Evolutionary conservation across 2,329 filamentous ascomycete genomes (phyloP), one percentile per base, ranked within the genome.

Genomic region (Cryphonectria parasitica): DNA sequence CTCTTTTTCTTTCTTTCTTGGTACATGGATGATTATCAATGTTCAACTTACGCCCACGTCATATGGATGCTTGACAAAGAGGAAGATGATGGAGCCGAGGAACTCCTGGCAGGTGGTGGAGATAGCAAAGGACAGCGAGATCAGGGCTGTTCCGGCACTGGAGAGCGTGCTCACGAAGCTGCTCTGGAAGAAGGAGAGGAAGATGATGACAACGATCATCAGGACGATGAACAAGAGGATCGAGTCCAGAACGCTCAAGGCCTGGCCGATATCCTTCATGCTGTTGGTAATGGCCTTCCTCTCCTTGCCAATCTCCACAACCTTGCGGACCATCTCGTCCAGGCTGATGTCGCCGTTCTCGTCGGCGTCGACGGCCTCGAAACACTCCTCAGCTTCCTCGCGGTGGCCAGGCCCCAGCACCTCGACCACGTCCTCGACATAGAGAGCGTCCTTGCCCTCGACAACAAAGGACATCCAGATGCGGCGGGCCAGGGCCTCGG

Each of bases 391-490:
- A 1, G 96, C 96, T 73, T 97, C 93, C 0, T 88, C 84, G 73
- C 89, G 89, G 76, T 92, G 90, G 7, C 88, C 88, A 0, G 88
- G 83, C 2, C 95, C 95, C 71, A 99, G 90, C 13, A 98, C 95
- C 79, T 98, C 95, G 41, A 90, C 79, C 52, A 99, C 87, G 78
- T 99, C 96, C 5, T 97, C 94, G 11, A 88, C 81, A 75, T 88
- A 93, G 11, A 99, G 85, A 0, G 91, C 85, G 56, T 98, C 93
- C 71, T 90, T 90, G 75, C 94, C 94, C 80, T 98, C 95, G 4
- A 96, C 89, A 1, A 97, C 96, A 78, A 98, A 97, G 0, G 95
- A 98, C 93, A 98, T 97, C 96, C 96, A 98, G 73, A 98, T 91
- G 77, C 96, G 92, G 75, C 90, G 91, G n/a, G 93, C 95, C 70